Evolutionary conservation across 2,329 filamentous ascomycete genomes (phyloP).

Genomic region (Exophiala spinifera): DNA sequence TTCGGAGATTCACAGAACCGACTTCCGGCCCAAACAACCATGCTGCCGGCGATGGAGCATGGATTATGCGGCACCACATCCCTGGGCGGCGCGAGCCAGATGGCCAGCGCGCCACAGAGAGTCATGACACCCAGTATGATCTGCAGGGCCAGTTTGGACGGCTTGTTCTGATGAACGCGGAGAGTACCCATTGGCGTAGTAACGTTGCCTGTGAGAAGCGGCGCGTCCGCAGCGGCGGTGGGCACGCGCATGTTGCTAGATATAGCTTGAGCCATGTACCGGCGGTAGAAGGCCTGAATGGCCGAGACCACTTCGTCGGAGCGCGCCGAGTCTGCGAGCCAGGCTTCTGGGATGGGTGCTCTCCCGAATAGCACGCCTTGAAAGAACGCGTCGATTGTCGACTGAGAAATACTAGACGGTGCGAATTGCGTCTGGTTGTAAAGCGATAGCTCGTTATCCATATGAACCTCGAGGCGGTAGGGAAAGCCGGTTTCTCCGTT

Average conservation of each 20-base stretch:
- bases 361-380: conserved; percentile 24
- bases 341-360: background rate
- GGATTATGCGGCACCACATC: conserved; percentile 20
- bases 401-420: background rate
- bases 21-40: conserved; percentile 17
- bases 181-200: background rate
- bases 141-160: conserved; percentile 22
- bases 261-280: conserved; percentile 29
- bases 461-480: conserved; percentile 16
- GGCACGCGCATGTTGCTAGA: conserved; percentile 22
- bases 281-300: conserved; percentile 21
- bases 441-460: conserved; percentile 14
- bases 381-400: conserved; percentile 22
- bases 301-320: background rate
- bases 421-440: conserved; percentile 22
- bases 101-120: conserved; percentile 5
- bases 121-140: conserved; percentile 19
- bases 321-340: background rate
- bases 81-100: background rate
- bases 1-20: conserved; percentile 1
- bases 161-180: no score
- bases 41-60: conserved; percentile 22
- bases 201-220: background rate
- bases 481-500: conserved; percentile 14
- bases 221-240: background rate